A percentile compares a stretch with the other conserved stretches of the same genome.
phyloP scores from a whole-genome alignment of 2,329 filamentous ascomycete genomes.

The Colletotrichum cordylinicola region DNA sequence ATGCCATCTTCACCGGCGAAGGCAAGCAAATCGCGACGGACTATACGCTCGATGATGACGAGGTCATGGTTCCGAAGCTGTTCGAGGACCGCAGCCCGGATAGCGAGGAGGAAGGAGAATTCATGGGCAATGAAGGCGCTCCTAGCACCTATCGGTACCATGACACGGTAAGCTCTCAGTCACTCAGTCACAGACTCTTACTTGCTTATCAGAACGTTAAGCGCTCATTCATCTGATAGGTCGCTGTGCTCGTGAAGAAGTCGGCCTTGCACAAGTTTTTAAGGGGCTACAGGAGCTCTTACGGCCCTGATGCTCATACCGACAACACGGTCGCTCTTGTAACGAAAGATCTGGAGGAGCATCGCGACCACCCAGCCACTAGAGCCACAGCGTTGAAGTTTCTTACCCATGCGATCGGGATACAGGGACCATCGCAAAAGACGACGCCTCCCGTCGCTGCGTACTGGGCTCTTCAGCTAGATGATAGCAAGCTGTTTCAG shows the following conservation, averaged over 20 bases:
- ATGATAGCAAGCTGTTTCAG: background rate
- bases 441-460: background rate
- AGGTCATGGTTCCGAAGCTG: accelerated
- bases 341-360: background rate
- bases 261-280: background rate
- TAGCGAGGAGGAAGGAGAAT: background rate
- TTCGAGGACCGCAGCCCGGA: background rate
- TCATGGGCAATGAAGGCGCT: background rate
- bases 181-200: background rate
- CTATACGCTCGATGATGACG: background rate
- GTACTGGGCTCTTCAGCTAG: background rate
- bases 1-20: background rate
- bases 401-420: accelerated
- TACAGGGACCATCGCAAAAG: background rate
- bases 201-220: background rate
- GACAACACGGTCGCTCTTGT: background rate
- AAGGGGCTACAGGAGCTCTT: background rate
- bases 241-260: background rate
- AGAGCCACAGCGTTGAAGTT: background rate
- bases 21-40: background rate
- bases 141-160: background rate
- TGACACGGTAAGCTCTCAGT: background rate
- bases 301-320: background rate
- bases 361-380: background rate
- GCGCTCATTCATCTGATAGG: background rate